These are phyloP conservation scores for Usnea hakonensis DNA, from an alignment of 495 filamentous ascomycete genomes.

Conservation along the genomic window DNA sequence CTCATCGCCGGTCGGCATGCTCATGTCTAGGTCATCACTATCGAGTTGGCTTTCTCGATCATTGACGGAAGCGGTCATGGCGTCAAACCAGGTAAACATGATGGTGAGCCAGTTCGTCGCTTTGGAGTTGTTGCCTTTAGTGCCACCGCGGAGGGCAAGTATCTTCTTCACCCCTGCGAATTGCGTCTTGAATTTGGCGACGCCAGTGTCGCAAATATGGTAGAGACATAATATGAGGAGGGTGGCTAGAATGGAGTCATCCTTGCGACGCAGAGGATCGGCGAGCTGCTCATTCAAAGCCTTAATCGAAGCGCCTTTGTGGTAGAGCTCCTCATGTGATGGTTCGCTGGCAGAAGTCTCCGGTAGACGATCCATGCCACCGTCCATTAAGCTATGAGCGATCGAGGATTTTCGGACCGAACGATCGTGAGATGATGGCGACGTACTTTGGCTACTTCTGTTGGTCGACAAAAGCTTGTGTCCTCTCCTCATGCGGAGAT, in stretches of 20 bases:
- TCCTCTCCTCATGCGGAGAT: conserved; percentile 50
- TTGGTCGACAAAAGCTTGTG: conserved; percentile 38
- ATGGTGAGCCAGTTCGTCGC: conserved; percentile 88
- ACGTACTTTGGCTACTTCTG: conserved; percentile 25
- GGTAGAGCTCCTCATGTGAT: conserved; percentile 66
- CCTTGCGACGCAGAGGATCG: conserved; percentile 60
- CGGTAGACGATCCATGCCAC: conserved; percentile 16
- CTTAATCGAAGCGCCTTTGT: conserved; percentile 73
- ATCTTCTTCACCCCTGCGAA: conserved; percentile 93
- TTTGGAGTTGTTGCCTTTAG: conserved; percentile 49
- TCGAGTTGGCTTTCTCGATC: conserved; percentile 85
- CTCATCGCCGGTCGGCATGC: conserved; percentile 57
- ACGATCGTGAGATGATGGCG: conserved; percentile 22
- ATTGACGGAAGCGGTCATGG: conserved; percentile 87
- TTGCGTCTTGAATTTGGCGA: conserved; percentile 87
- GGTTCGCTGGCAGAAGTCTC: conserved; percentile 21
- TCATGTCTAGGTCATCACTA: conserved; percentile 58
- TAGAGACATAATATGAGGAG: conserved; percentile 84
- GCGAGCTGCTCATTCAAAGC: conserved; percentile 76
- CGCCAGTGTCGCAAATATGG: conserved; percentile 85
- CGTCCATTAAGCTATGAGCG: conserved; percentile 34
- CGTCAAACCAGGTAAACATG: conserved; percentile 95
- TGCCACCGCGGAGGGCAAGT: conserved; percentile 63
- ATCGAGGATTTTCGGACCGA: conserved; percentile 41
- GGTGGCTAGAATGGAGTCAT: conserved; percentile 84